Percentiles rank a stretch among this genome's conserved stretches.
Conservation (phyloP, 176 grass and related monocot genomes). For the Lolium multiflorum region DNA sequence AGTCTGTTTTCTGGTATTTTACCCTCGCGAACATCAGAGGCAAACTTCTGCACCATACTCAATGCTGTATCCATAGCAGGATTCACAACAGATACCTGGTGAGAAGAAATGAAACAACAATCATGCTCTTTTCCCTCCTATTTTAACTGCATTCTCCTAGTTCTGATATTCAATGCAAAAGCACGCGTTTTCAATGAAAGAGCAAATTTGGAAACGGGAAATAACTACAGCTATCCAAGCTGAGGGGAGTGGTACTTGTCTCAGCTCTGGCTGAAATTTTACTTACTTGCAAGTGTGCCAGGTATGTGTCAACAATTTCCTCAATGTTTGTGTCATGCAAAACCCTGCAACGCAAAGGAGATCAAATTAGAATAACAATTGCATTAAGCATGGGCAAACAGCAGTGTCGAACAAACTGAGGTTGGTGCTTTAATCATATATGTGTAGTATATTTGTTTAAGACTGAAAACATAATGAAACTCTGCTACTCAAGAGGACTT, state of each 20-base stretch:
- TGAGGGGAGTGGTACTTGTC: neutral
- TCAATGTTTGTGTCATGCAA: slow-evolving; percentile 73
- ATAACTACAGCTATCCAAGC: slow-evolving; percentile 8
- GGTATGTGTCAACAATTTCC: slow-evolving; percentile 88
- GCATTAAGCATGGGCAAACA: slow-evolving; percentile 2
- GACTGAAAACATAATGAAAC: neutral
- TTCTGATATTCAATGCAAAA: slow-evolving; percentile 5
- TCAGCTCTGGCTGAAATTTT: slow-evolving; percentile 28
- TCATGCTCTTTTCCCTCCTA: slow-evolving; percentile 23
- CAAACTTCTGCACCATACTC: slow-evolving; percentile 80
- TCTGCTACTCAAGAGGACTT: neutral
- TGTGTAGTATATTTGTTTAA: neutral
- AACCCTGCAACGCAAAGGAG: slow-evolving; percentile 49
- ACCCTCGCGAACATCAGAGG: slow-evolving; percentile 65
- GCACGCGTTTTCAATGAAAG: neutral
- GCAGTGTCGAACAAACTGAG: slow-evolving; percentile 11
- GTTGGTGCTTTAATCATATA: neutral
- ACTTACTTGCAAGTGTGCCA: slow-evolving; percentile 95
- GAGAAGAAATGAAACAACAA: slow-evolving; percentile 35
- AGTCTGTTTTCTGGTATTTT: slow-evolving; percentile 77
- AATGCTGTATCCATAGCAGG: slow-evolving; percentile 89
- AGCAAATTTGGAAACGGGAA: neutral
- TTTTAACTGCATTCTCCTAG: slow-evolving; percentile 21
- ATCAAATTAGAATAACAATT: slow-evolving; percentile 11
- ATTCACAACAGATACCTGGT: slow-evolving; percentile 83